Conservation (phyloP, 768 basidiomycete species). For the Obba rivulosa region DNA sequence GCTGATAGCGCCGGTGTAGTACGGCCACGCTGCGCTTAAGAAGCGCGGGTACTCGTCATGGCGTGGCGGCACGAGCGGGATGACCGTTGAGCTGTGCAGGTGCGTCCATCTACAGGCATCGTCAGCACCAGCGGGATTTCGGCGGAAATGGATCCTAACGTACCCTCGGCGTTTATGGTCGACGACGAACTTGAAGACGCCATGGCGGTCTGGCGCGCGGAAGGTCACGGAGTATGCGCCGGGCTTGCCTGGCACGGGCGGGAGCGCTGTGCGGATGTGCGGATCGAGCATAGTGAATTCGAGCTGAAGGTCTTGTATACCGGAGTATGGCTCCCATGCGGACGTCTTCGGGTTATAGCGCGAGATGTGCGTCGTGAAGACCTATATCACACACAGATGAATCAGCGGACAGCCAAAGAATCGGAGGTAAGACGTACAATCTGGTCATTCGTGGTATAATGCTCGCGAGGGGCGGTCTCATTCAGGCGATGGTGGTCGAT, state of each 20-base stretch:
- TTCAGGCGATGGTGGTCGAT: slow-evolving; percentile 70
- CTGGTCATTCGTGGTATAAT: slow-evolving; percentile 84
- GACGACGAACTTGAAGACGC: slow-evolving; percentile 96
- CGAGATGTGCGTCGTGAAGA: slow-evolving; percentile 70
- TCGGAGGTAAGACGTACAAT: slow-evolving; percentile 47
- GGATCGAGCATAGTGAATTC: slow-evolving; percentile 99
- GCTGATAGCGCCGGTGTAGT: slow-evolving; percentile 87
- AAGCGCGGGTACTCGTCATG: slow-evolving; percentile 97
- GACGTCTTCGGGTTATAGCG: slow-evolving; percentile 50
- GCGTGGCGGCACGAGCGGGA: slow-evolving; percentile 86
- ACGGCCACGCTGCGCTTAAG: slow-evolving; percentile 94
- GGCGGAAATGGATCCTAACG: slow-evolving; percentile 19
- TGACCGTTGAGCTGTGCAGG: slow-evolving; percentile 66
- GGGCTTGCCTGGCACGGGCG: slow-evolving; percentile 46
- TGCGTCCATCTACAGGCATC: slow-evolving; percentile 55
- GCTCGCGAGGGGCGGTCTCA: slow-evolving; percentile 53
- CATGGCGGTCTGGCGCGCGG: slow-evolving; percentile 91
- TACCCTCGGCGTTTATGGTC: slow-evolving; percentile 88
- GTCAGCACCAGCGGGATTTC: background rate
- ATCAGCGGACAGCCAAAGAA: background rate
- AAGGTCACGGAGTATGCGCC: slow-evolving; percentile 80
- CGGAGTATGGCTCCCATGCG: slow-evolving; percentile 69
- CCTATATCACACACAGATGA: slow-evolving; percentile 36
- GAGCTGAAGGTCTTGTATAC: slow-evolving; percentile 76
- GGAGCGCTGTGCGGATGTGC: slow-evolving; percentile 79